Conservation (phyloP, 352 stramenopile species). For the Phytophthora hybrid region DNA sequence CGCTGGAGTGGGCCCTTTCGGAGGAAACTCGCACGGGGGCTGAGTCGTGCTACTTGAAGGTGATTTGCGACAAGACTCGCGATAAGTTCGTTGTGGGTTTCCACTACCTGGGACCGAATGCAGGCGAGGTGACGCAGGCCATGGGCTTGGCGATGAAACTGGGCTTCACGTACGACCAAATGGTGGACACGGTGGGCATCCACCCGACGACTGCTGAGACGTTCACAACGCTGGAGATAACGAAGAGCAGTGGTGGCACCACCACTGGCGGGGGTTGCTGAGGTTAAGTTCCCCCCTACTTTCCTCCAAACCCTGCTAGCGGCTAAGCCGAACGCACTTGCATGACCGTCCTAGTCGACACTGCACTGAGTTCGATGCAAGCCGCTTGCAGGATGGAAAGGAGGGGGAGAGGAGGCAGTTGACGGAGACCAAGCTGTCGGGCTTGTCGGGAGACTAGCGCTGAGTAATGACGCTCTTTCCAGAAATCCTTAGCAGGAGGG, state of each 20-base stretch:
- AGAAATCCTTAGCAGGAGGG: slow-evolving; percentile 73
- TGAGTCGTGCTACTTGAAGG: slow-evolving; percentile 95
- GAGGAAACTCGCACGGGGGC: slow-evolving; percentile 55
- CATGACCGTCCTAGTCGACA: slow-evolving; percentile 9
- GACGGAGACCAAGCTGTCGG: slow-evolving; percentile 36
- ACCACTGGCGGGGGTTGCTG: slow-evolving; percentile 96
- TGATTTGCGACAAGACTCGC: slow-evolving; percentile 92
- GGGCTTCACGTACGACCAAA: slow-evolving; percentile 94
- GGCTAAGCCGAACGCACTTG: slow-evolving; percentile 17
- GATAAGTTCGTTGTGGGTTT: slow-evolving; percentile 95
- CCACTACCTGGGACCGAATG: slow-evolving; percentile 98
- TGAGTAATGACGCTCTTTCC: slow-evolving; percentile 85
- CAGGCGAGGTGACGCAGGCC: slow-evolving; percentile 95
- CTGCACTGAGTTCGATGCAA: neutral
- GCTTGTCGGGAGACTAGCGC: slow-evolving; percentile 26
- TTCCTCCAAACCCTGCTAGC: slow-evolving; percentile 45
- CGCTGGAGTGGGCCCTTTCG: slow-evolving; percentile 95
- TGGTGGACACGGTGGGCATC: slow-evolving; percentile 95
- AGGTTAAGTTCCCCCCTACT: slow-evolving; percentile 90
- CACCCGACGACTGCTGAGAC: slow-evolving; percentile 97
- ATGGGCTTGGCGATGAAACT: slow-evolving; percentile 96
- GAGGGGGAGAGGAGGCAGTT: slow-evolving; percentile 38
- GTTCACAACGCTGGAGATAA: slow-evolving; percentile 95
- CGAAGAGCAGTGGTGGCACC: slow-evolving; percentile 94
- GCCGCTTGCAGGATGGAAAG: slow-evolving; percentile 33